A percentile compares a stretch with the other conserved stretches of the same genome.
phyloP scores from a whole-genome alignment of 768 basidiomycete species.

The Clitopilus passeckerianus region DNA sequence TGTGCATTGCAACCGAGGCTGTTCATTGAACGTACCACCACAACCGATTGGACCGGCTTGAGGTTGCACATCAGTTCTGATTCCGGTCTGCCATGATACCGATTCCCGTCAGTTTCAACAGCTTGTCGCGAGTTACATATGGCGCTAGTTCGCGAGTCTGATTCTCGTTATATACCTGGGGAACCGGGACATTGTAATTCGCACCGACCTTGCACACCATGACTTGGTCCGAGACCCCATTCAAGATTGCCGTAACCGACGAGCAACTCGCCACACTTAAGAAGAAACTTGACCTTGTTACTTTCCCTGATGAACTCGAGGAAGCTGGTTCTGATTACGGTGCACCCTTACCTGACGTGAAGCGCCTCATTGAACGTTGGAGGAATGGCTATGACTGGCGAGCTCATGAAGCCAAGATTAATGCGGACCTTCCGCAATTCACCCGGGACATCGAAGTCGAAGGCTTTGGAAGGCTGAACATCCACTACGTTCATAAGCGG shows the following conservation, averaged over 20 bases:
- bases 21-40: neutral
- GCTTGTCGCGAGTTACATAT: neutral
- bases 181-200: neutral
- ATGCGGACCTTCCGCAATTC: constrained; percentile 52
- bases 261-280: constrained; percentile 32
- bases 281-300: constrained; percentile 40
- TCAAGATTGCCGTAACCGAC: constrained; percentile 44
- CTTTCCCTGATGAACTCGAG: constrained; percentile 54
- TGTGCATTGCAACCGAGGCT: neutral
- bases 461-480: constrained; percentile 33
- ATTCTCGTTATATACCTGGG: neutral
- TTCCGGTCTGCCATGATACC: neutral
- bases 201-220: neutral
- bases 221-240: constrained; percentile 20
- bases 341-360: constrained; percentile 40
- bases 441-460: constrained; percentile 45
- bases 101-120: neutral
- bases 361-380: constrained; percentile 44
- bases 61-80: neutral
- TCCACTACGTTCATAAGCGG: constrained; percentile 58
- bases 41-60: neutral
- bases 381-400: constrained; percentile 52
- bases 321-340: constrained; percentile 46
- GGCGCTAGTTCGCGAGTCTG: neutral
- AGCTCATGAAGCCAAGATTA: constrained; percentile 45